Base-by-base conservation (phyloP, 2,329 filamentous ascomycete species). In the Colletotrichum musae region DNA sequence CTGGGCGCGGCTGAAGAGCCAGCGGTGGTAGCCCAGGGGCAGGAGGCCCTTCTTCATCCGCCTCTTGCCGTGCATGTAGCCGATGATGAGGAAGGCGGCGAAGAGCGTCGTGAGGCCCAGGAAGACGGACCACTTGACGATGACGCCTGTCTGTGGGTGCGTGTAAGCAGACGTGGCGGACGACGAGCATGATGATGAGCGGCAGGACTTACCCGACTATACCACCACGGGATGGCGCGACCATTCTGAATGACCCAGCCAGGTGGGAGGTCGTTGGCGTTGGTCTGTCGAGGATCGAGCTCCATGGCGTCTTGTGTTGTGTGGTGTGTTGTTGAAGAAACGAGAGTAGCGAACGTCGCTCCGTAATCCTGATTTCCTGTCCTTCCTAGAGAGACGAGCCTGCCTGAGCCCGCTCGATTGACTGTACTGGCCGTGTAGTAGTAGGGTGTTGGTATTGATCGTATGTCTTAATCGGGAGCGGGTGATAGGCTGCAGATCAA, bases 101-200 rank as follows among this genome's bases (percentile, higher is more conserved):
- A 93, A 80, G 69, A 89, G 64, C 64, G 86, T 68, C 74, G 93
- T 83, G 72, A 95, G 77, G 71, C 84, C 81, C 70, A 88, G 86
- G 75, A 95, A 89, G 69, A 95, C 81, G 54, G 87, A 85, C 88
- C 92, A 95, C 80, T 93, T 93, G 74, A 94, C 83, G 67, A 91
- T 90, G 64, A 86, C 80, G 65, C 89, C 91, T 43, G 85, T 86
- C 89, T 92, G 70, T 16, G 24, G 36, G 32, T 5, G 16, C 36
- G 15, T 52, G 70, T 62, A 73, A 70, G 73, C 51, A 36, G 39
- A 43, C 21, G 21, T 32, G 2, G 10, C 32, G 32, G 32, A 36
- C 3, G 18, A 32, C 5, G 45, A 16, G 6, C 7, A 24, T 48
- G n/a, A 12, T 7, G 45, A 43, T 26, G 13, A 39, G 7, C 32